Percentiles rank a stretch among this genome's conserved stretches.
Evolutionary conservation across 2,329 filamentous ascomycete genomes (phyloP).

Genomic region (Alternaria conjuncta): DNA sequence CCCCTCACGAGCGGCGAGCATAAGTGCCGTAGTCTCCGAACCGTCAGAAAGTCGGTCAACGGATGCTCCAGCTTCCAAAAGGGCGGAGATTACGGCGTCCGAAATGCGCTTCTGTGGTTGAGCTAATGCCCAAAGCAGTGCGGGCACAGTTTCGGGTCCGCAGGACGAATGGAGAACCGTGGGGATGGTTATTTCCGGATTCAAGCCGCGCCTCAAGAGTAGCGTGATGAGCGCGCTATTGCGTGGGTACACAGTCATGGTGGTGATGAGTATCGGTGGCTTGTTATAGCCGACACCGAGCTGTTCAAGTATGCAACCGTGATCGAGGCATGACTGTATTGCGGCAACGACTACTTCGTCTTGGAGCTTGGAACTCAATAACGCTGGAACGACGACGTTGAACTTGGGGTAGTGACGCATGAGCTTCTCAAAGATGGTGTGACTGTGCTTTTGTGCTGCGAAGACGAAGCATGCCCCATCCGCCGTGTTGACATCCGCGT

Average conservation of each 20-base stretch:
- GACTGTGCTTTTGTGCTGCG: constrained; percentile 32
- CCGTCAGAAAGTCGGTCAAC: constrained; percentile 62
- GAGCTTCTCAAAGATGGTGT: constrained; percentile 33
- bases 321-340: constrained; percentile 64
- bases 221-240: constrained; percentile 25
- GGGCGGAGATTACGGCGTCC: constrained; percentile 62
- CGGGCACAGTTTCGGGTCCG: constrained; percentile 62
- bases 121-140: constrained; percentile 67
- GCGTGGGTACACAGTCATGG: constrained; percentile 36
- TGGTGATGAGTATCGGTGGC: constrained; percentile 30
- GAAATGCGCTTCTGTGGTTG: constrained; percentile 70
- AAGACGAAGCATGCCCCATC: constrained; percentile 41
- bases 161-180: constrained; percentile 56
- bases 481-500: constrained; percentile 39
- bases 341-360: constrained; percentile 55
- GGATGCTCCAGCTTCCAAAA: constrained; percentile 64
- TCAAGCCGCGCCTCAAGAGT: constrained; percentile 34
- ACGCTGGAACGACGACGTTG: constrained; percentile 61
- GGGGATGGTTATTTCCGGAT: constrained; percentile 52
- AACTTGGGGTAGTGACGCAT: constrained; percentile 56
- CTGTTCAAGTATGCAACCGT: constrained; percentile 33
- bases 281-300: constrained; percentile 21
- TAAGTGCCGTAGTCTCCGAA: constrained; percentile 64
- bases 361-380: constrained; percentile 60
- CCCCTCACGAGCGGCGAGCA: constrained; percentile 64